A percentile compares a stretch with the other conserved stretches of the same genome.
Evolutionary conservation across 2,329 filamentous ascomycete genomes (phyloP).

Genomic region (Diaporthe longicolla): DNA sequence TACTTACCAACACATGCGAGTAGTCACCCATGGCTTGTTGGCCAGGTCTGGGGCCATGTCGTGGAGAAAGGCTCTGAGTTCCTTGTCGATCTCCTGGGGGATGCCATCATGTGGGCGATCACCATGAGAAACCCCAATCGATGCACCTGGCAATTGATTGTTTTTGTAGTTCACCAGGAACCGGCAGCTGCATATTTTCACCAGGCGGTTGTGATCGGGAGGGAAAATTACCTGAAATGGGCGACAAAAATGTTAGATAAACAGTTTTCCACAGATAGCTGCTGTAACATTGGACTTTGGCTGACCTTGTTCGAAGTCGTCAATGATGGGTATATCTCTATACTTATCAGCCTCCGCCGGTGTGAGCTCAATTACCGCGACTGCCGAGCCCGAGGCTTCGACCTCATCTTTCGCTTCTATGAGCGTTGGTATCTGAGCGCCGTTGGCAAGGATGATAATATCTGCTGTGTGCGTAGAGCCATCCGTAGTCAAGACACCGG

Average conservation of each 20-base stretch:
- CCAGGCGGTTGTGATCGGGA: background rate
- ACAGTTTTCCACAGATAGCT: rapidly evolving
- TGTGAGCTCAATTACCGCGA: constrained; percentile 2
- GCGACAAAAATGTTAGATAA: background rate
- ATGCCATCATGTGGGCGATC: constrained; percentile 13
- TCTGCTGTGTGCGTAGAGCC: constrained; percentile 66
- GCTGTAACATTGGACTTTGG: too few relatives aligned
- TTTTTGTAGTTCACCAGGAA: constrained; percentile 12
- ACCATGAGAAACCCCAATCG: background rate
- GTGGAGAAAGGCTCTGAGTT: constrained; percentile 64
- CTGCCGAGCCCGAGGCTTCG: constrained; percentile 56
- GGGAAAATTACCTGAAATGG: background rate
- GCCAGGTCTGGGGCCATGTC: constrained; percentile 65
- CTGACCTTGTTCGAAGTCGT: constrained; percentile 21
- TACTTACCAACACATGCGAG: constrained; percentile 69
- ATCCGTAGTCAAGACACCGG: constrained; percentile 65
- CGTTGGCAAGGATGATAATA: constrained; percentile 74
- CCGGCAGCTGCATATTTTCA: constrained; percentile 7
- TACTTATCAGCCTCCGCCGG: constrained; percentile 12
- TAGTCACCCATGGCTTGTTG: constrained; percentile 62
- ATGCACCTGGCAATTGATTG: background rate
- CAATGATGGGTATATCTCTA: background rate
- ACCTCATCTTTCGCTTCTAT: constrained; percentile 74
- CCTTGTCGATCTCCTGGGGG: constrained; percentile 63
- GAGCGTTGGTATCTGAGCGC: constrained; percentile 75